Conservation (phyloP, 345 rosid species). For the Pistacia integerrima region DNA sequence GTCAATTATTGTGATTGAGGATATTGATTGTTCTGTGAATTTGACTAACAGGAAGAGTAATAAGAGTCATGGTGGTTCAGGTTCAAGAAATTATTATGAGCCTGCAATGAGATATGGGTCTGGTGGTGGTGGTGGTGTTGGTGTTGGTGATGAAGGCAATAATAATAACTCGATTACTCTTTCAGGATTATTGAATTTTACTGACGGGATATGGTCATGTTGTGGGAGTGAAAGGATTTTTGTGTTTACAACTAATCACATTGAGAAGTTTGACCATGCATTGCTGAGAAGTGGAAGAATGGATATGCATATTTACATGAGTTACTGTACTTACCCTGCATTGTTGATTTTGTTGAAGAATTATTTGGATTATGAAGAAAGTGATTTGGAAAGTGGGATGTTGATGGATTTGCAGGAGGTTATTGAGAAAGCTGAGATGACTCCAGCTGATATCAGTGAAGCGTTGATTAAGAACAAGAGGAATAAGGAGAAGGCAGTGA, state of each 20-base stretch:
- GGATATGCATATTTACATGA: conserved; percentile 97
- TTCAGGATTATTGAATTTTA: conserved; percentile 90
- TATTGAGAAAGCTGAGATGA: conserved; percentile 70
- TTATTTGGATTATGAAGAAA: conserved; percentile 53
- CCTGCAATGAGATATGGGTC: conserved; percentile 46
- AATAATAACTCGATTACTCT: conserved; percentile 68
- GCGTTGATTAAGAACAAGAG: conserved; percentile 73
- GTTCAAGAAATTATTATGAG: conserved; percentile 40
- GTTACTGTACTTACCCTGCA: conserved; percentile 66
- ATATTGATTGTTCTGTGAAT: conserved; percentile 85
- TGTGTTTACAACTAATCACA: conserved; percentile 90
- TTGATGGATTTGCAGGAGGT: conserved; percentile 50
- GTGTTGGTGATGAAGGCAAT: conserved; percentile 30
- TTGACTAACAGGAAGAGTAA: conserved; percentile 63
- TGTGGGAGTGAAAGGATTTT: conserved; percentile 97
- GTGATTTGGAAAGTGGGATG: conserved; percentile 30
- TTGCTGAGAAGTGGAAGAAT: conserved; percentile 89
- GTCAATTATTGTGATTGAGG: conserved; percentile 90
- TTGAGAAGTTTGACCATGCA: conserved; percentile 89
- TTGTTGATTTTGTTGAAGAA: conserved; percentile 72
- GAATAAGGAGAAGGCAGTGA: conserved; percentile 52
- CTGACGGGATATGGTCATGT: conserved; percentile 97
- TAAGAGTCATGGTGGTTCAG: conserved; percentile 29
- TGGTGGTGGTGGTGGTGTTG: conserved; percentile 5
- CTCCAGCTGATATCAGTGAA: conserved; percentile 95